Conservation (phyloP, 495 filamentous ascomycete species). For the Ramalina peruviana region DNA sequence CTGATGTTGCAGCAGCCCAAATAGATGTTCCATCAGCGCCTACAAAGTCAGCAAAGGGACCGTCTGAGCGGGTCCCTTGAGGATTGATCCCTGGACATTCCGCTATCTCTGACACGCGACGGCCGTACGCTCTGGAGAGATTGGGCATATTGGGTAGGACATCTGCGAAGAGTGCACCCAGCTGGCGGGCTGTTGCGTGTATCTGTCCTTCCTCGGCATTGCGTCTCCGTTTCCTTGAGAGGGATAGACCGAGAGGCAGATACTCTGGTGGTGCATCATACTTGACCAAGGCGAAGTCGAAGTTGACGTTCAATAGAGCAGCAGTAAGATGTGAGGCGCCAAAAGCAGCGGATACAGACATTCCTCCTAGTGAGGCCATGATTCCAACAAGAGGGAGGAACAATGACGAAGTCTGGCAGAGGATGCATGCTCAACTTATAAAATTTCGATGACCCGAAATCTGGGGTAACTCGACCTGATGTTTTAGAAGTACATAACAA, state of each 20-base stretch:
- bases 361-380: no score
- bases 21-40: conserved; percentile 23
- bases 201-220: conserved; percentile 17
- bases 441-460: no score
- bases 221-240: conserved; percentile 13
- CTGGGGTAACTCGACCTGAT: no score
- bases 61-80: conserved; percentile 1
- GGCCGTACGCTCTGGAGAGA: conserved; percentile 25
- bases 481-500: no score
- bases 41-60: conserved; percentile 8
- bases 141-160: conserved; percentile 19
- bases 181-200: conserved; percentile 17
- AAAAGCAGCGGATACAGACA: no score
- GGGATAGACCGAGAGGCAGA: conserved; percentile 11
- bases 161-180: conserved; percentile 21
- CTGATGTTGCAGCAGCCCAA: conserved; percentile 31
- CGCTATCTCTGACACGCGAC: conserved; percentile 24
- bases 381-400: no score
- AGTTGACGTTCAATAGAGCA: conserved; percentile 9
- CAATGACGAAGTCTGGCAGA: no score
- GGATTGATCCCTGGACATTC: conserved; percentile 9
- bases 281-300: conserved; percentile 22
- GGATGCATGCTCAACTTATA: no score
- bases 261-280: conserved; percentile 19
- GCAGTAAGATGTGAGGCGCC: no score